Evolutionary conservation across 2,329 filamentous ascomycete genomes (phyloP), one percentile per base, ranked within the genome.

Genomic region (Hypoxylon sp.): DNA sequence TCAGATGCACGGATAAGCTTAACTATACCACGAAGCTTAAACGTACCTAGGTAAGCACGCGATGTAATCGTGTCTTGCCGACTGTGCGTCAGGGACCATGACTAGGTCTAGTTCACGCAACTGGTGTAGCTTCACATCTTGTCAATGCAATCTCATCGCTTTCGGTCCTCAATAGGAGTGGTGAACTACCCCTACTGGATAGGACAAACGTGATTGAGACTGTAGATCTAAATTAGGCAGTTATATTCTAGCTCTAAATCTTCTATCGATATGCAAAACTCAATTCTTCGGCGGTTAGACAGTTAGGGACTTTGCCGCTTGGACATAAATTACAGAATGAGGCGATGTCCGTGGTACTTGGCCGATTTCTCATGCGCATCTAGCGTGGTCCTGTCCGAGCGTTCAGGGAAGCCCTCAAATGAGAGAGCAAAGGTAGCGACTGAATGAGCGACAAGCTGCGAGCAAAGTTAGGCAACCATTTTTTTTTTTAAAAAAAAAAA

Each of bases 381-480:
- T 8, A 69, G 67, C 25, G 67, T 63, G 39, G 68, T 71, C 1
- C 77, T 69, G 8, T 77, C 73, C 1, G 76, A 77, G 25, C 88
- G 81, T 77, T 88, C 76, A 0, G 90, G 90, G 78, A 92, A 90
- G 8, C 84, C 87, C 3, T 90, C 81, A 68, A 92, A 88, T 0
- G 88, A 90, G 2, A 80, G 75, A 9, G 90, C 90, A 72, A 88
- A 93, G 0, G 87, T 90, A 1, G 90, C 91, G n/a, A 92, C 87
- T 0, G 88, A 89, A 77, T 91, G 89, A 2, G 91, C 90, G 70
- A 94, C 90, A 34, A 89, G 80, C 85, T 87, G 57, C 12, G 5
- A 7, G 8, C 9, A 12, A 21, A 21, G 63, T 76, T 56, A 76
- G 72, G 16, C 27, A 55, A 39, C 7, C 5, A 2, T 1, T 21